Base-by-base conservation (phyloP, 2,329 filamentous ascomycete genomes). In the Diaporthe longicolla region DNA sequence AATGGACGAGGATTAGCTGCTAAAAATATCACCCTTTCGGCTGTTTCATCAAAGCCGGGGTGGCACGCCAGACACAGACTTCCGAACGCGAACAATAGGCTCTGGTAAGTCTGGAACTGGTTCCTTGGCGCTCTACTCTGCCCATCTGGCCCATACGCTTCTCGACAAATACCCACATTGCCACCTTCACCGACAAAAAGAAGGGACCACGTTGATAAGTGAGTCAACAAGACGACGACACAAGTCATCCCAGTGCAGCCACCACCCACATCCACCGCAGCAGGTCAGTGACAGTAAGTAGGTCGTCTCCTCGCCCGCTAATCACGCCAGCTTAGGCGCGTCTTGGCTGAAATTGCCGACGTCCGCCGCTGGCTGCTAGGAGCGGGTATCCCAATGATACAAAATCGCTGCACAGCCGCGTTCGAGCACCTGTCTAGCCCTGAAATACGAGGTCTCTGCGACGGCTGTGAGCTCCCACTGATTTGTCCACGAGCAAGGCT, bases 31-130 rank as follows among this genome's bases (percentile, higher is more conserved):
- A 50, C 54, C 24, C 24, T 35, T 55, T 74, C 43, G 43, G 72
- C 73, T 59, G 72, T 73, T 73, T 70, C 72, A 73, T 48, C 70
- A 35, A 73, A 40, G 55, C 65, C 63, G 55, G 65, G 57, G 63
- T n/a, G n/a, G 63, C 48, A 54, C 63, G 63, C 63, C 63, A 68
- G 63, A 68, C 55, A 63, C 54, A 55, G 7, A 68, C 50, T 35
- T 45, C 70, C 45, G 70, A 32, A 45, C 29, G 70, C 37, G 57
- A 37, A 54, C 35, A 61, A 71, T 63, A 71, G 45, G 50, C 57
- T 63, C 40, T 54, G 37, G 70, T 19, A 43, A 71, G 45, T 54
- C 54, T 63, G 70, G 45, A 43, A 71, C 70, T 54, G 37, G 70
- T 32, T 63, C 24, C 70, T 71, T 71, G 70, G 57, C 70, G 37